These are phyloP conservation scores for Penicillium lagena DNA, from an alignment of 495 filamentous ascomycete species.

Conservation along the genomic window DNA sequence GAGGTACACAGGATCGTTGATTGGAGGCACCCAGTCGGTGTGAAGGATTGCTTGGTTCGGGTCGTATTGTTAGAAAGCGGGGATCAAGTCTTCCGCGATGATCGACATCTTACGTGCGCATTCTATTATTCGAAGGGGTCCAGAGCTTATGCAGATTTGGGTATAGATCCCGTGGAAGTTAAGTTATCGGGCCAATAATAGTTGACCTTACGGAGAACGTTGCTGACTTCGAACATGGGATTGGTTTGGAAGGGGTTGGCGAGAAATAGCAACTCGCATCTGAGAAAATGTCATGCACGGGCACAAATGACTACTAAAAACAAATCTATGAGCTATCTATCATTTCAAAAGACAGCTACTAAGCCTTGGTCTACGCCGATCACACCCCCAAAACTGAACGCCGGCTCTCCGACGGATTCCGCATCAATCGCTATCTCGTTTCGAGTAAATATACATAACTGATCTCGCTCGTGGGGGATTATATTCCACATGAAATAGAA, in stretches of 20 bases:
- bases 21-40: not conserved
- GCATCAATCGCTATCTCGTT: not conserved
- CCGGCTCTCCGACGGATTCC: not conserved
- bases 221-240: not conserved
- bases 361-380: not conserved
- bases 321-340: no score
- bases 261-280: no score
- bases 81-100: not conserved
- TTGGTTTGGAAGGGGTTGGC: no score
- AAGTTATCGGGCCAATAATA: not conserved
- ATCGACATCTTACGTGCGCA: not conserved
- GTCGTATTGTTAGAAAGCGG: not conserved
- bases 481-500: no score
- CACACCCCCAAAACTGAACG: not conserved
- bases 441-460: no score
- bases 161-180: not conserved
- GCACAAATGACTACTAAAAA: no score
- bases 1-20: not conserved
- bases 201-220: not conserved
- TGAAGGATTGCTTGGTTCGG: not conserved
- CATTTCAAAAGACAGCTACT: no score
- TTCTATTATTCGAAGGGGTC: no score
- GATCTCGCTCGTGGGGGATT: no score
- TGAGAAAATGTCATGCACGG: no score
- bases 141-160: no score